These are phyloP conservation scores for Pyrenula aspistea DNA, from an alignment of 495 filamentous ascomycete species.

Conservation along the genomic window DNA sequence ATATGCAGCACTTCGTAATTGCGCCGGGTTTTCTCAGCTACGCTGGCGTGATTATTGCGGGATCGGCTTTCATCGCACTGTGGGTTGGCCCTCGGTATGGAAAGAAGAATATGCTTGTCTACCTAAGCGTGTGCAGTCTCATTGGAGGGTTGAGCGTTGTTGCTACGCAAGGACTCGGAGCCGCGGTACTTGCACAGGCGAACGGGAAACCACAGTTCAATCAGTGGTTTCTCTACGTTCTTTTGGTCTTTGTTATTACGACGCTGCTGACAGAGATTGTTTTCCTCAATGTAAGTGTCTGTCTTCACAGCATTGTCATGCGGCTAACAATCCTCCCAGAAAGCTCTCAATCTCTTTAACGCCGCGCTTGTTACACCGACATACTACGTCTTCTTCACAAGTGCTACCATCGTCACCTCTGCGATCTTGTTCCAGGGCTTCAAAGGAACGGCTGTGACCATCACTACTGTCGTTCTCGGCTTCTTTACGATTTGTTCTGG, in stretches of 20 bases:
- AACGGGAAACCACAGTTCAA: constrained; percentile 80
- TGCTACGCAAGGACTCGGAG: constrained; percentile 83
- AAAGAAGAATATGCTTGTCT: constrained; percentile 95
- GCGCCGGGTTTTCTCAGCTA: constrained; percentile 79
- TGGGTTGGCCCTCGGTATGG: constrained; percentile 87
- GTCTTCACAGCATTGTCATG: constrained; percentile 1
- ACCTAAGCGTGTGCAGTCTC: constrained; percentile 89
- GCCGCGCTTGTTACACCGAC: constrained; percentile 94
- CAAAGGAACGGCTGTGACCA: constrained; percentile 70
- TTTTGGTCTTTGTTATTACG: constrained; percentile 78
- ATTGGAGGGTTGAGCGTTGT: constrained; percentile 93
- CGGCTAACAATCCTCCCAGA: constrained; percentile 45
- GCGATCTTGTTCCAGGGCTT: constrained; percentile 90
- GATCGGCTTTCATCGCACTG: constrained; percentile 55
- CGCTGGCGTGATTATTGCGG: constrained; percentile 71
- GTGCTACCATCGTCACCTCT: constrained; percentile 84
- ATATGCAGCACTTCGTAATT: constrained; percentile 84
- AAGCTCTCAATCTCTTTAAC: constrained; percentile 97
- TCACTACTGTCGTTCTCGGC: constrained; percentile 82
- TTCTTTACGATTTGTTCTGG: constrained; percentile 92
- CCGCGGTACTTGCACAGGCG: constrained; percentile 81
- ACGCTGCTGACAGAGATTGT: constrained; percentile 90
- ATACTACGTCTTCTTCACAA: constrained; percentile 97
- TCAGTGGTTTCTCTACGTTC: constrained; percentile 90
- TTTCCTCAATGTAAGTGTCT: constrained; percentile 72